A percentile compares a stretch with the other conserved stretches of the same genome.
phyloP scores from a whole-genome alignment of 129 eudicot genomes.

The Flaveria brownii region DNA sequence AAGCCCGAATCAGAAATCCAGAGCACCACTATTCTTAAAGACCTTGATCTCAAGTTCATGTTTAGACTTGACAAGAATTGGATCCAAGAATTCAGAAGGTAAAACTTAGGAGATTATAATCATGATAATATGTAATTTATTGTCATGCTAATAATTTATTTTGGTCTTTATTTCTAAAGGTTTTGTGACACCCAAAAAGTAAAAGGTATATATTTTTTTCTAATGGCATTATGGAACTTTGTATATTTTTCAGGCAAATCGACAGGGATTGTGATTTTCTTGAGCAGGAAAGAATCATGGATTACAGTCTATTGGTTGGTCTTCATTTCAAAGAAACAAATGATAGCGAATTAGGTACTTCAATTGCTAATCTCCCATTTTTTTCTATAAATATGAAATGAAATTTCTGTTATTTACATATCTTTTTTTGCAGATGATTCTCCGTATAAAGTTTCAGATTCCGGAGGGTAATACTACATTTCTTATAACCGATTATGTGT shows the following conservation, averaged over 20 bases:
- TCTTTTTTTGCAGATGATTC: conserved; percentile 39
- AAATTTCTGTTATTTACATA: neutral
- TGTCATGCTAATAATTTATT: neutral
- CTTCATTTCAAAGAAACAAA: conserved; percentile 79
- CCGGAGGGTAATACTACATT: conserved; percentile 59
- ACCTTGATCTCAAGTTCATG: conserved; percentile 90
- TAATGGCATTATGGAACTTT: neutral
- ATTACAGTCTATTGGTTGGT: conserved; percentile 89
- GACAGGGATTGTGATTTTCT: conserved; percentile 88
- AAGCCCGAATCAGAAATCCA: conserved; percentile 93
- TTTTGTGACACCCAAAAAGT: neutral
- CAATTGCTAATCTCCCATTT: conserved; percentile 40
- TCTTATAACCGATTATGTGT: neutral
- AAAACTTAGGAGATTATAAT: neutral
- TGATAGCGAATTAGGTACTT: conserved; percentile 40
- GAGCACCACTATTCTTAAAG: conserved; percentile 83
- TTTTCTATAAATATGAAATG: conserved; percentile 1
- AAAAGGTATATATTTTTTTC: neutral
- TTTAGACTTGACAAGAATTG: conserved; percentile 78
- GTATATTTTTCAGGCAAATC: conserved; percentile 59
- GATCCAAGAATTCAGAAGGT: conserved; percentile 90
- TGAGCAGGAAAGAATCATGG: conserved; percentile 97
- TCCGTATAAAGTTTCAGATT: conserved; percentile 52
- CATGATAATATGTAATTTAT: neutral
- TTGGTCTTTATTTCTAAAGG: neutral